These are phyloP conservation scores for Diaporthe nobilis DNA, from an alignment of 2,329 filamentous ascomycete genomes.

Conservation along the genomic window DNA sequence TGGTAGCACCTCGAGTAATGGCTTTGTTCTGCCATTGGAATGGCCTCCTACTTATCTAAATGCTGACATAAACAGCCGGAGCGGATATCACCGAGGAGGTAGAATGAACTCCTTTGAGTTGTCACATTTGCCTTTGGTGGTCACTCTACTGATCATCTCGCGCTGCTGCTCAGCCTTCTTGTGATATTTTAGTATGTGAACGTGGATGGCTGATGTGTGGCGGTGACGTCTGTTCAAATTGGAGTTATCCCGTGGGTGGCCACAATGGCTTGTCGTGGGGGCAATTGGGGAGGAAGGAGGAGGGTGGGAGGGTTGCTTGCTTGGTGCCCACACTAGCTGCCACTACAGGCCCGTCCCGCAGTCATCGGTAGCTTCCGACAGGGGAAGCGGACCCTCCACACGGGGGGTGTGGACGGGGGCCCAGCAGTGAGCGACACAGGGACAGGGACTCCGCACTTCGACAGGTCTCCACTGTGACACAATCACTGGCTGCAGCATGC, in stretches of 20 bases:
- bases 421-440: slow-evolving; percentile 15
- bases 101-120: background rate
- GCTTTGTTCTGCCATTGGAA: background rate
- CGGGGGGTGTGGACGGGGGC: background rate
- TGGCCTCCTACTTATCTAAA: no score
- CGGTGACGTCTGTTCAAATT: background rate
- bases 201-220: background rate
- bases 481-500: slow-evolving; percentile 23
- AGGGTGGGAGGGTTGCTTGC: background rate
- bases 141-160: background rate
- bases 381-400: background rate
- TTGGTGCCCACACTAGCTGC: slow-evolving; percentile 17
- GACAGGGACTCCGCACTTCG: slow-evolving; percentile 12
- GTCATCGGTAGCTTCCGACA: slow-evolving; percentile 31
- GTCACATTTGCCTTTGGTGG: background rate
- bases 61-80: no score
- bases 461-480: slow-evolving; percentile 29
- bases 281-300: background rate
- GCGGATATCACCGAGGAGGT: background rate
- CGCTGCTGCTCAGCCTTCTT: background rate
- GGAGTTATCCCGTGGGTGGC: background rate
- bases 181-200: no score
- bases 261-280: background rate
- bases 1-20: slow-evolving; percentile 5
- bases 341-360: slow-evolving; percentile 22